Evolutionary conservation across 495 filamentous ascomycete species (phyloP).

Genomic region (Podospora australis): DNA sequence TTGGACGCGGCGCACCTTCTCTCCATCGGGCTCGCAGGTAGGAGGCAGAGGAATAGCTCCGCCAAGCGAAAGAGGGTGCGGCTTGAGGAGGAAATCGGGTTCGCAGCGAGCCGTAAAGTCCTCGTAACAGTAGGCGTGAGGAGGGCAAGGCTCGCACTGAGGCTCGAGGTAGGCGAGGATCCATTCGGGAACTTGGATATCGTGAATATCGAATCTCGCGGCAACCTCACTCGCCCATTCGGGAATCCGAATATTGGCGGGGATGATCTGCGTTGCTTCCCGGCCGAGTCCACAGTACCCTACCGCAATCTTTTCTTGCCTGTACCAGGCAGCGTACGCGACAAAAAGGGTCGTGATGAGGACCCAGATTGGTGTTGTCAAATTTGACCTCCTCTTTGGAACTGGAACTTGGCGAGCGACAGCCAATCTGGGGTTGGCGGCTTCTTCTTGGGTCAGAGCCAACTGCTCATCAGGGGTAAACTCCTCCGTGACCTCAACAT

Average conservation of each 20-base stretch:
- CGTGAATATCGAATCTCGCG: constrained; percentile 35
- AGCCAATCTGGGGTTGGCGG: constrained; percentile 26
- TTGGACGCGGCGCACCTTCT: constrained; percentile 80
- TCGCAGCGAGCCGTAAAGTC: constrained; percentile 75
- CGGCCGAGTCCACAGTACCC: constrained; percentile 89
- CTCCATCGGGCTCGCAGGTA: constrained; percentile 91
- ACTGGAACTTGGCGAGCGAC: constrained; percentile 19
- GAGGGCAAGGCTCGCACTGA: constrained; percentile 84
- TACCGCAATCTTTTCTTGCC: constrained; percentile 88
- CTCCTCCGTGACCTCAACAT: constrained; percentile 68
- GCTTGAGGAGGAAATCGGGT: constrained; percentile 74
- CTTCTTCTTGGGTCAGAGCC: constrained; percentile 60
- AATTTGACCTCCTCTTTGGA: constrained; percentile 15
- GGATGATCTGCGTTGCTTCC: constrained; percentile 42
- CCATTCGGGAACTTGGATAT: constrained; percentile 55
- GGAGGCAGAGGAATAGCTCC: constrained; percentile 81
- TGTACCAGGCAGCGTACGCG: constrained; percentile 75
- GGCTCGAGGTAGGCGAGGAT: constrained; percentile 61
- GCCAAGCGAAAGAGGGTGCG: constrained; percentile 75
- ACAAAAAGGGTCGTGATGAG: constrained; percentile 59
- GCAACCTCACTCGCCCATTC: constrained; percentile 36
- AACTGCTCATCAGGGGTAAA: constrained; percentile 87
- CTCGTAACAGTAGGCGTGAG: constrained; percentile 82
- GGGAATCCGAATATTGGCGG: constrained; percentile 36
- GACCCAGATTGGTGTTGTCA: constrained; percentile 54